Conservation (phyloP, 202 grass and related monocot species). For the Carex arenaria region DNA sequence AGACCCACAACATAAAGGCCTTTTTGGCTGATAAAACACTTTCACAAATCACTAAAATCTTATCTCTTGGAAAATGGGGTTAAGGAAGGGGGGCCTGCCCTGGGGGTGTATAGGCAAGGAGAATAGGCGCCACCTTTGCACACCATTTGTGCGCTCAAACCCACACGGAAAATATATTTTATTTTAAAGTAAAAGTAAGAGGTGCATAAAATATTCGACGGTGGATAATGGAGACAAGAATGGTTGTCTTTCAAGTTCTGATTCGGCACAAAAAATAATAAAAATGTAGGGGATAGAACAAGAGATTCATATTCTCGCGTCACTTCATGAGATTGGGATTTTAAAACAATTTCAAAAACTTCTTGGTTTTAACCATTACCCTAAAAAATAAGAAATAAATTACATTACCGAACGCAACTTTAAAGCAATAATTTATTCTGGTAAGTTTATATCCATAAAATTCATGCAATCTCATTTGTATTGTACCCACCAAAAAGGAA, state of each 20-base stretch:
- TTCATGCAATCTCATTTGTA: neutral
- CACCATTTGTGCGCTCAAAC: constrained; percentile 13
- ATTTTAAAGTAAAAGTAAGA: constrained; percentile 4
- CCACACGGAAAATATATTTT: constrained; percentile 15
- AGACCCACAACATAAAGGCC: neutral
- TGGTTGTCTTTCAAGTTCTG: constrained; percentile 12
- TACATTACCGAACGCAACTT: neutral
- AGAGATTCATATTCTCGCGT: constrained; percentile 10
- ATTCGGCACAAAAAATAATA: neutral
- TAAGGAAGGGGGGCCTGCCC: neutral
- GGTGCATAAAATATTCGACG: neutral
- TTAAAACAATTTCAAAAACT: constrained; percentile 6
- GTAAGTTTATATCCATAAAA: neutral
- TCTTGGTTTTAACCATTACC: neutral
- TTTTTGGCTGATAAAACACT: neutral
- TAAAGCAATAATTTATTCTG: neutral
- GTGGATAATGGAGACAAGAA: constrained; percentile 21
- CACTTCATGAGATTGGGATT: constrained; percentile 3
- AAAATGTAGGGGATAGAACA: neutral
- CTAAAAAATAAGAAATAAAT: neutral
- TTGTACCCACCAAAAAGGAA: neutral
- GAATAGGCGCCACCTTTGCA: constrained; percentile 33
- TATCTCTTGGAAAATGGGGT: constrained; percentile 19
- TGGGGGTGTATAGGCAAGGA: neutral
- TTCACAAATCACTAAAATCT: constrained; percentile 16